Evolutionary conservation across 345 rosid genomes (phyloP).

Genomic region (Salix udensis): DNA sequence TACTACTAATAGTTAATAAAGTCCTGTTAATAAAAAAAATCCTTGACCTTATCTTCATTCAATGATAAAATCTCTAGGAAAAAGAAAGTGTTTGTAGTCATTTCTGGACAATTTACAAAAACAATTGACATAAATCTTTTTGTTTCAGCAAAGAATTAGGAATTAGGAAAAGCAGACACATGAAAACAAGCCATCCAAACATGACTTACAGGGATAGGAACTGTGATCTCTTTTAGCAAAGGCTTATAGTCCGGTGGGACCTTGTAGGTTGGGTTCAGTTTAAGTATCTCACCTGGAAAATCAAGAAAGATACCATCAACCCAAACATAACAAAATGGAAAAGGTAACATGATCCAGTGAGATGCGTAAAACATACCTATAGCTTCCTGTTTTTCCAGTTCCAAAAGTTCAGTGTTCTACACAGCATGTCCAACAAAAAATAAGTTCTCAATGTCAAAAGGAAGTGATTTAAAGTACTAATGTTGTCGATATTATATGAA

Average conservation of each 20-base stretch:
- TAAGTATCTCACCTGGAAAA: conserved; percentile 73
- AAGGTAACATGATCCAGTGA: neutral
- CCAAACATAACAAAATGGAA: neutral
- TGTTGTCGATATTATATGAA: neutral
- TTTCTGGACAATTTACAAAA: neutral
- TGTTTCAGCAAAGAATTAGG: neutral
- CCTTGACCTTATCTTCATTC: neutral
- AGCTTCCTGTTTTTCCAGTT: conserved; percentile 66
- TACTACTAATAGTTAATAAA: neutral
- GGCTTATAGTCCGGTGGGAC: conserved; percentile 81
- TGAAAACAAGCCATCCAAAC: conserved; percentile 3
- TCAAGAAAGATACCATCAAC: conserved; percentile 10
- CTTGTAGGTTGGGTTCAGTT: conserved; percentile 78
- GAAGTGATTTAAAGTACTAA: neutral
- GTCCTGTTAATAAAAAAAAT: neutral
- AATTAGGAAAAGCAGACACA: neutral
- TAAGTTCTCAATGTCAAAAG: conserved; percentile 8
- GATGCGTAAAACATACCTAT: conserved; percentile 50
- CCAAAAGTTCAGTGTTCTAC: conserved; percentile 57
- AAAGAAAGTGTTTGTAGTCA: neutral
- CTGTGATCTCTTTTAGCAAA: conserved; percentile 65
- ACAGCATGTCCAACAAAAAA: conserved; percentile 18
- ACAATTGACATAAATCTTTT: neutral
- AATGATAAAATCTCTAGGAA: neutral
- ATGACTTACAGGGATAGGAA: conserved; percentile 73